phyloP scores from a whole-genome alignment of 78 protist genomes.

The Chrysochromulina parva region DNA sequence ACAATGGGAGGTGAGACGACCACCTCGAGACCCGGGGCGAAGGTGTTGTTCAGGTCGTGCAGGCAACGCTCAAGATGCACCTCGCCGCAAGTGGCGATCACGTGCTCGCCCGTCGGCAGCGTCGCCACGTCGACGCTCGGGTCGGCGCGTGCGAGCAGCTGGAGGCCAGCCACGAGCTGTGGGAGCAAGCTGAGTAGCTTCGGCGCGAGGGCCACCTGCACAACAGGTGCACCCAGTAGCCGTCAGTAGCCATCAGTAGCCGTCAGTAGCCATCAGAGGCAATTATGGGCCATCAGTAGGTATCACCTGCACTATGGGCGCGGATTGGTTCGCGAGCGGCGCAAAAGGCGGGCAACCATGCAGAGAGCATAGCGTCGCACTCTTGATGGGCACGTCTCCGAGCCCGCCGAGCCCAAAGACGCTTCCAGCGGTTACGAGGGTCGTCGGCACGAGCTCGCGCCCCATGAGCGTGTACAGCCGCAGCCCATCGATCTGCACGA shows the following conservation, averaged over 20 bases:
- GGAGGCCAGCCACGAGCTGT: slow-evolving; percentile 73
- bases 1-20: slow-evolving; percentile 85
- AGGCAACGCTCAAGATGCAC: slow-evolving; percentile 91
- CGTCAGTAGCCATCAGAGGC: too few species aligned
- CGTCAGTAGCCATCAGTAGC: too few species aligned
- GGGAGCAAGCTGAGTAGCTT: slow-evolving; percentile 43
- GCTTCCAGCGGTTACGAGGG: slow-evolving; percentile 81
- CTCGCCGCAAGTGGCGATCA: slow-evolving; percentile 88
- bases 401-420: slow-evolving; percentile 92
- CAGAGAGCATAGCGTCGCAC: slow-evolving; percentile 74
- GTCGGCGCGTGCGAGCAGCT: slow-evolving; percentile 88
- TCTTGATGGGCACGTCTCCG: slow-evolving; percentile 65
- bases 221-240: neutral
- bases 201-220: slow-evolving; percentile 21
- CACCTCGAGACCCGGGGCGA: slow-evolving; percentile 65
- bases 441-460: slow-evolving; percentile 67
- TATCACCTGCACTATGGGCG: slow-evolving; percentile 3
- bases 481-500: neutral
- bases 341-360: slow-evolving; percentile 59
- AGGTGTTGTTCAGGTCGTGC: slow-evolving; percentile 79
- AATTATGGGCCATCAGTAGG: too few species aligned
- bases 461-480: slow-evolving; percentile 90
- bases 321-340: neutral
- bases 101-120: slow-evolving; percentile 89
- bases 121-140: slow-evolving; percentile 79